phyloP scores from a whole-genome alignment of 371 early-diverging fungal species.

The Phascolomyces articulosus region DNA sequence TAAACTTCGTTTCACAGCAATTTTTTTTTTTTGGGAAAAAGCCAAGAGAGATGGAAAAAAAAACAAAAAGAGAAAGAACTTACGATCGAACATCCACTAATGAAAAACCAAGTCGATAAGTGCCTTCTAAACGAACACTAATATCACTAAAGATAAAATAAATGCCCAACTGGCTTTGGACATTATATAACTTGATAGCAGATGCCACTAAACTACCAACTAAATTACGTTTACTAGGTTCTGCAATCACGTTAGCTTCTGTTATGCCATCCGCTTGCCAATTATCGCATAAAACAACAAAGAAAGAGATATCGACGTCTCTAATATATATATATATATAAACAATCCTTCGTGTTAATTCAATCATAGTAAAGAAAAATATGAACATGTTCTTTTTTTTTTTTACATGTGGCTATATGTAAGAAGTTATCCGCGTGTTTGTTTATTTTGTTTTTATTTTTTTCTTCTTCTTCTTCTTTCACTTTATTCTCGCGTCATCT shows the following conservation, averaged over 20 bases:
- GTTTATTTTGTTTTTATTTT: too few species aligned
- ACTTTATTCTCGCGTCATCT: too few species aligned
- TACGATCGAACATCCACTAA: conserved; percentile 58
- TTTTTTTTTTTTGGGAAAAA: background rate
- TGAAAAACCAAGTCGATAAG: conserved; percentile 64
- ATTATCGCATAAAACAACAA: conserved; percentile 24
- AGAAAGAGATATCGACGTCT: conserved; percentile 21
- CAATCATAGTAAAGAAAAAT: background rate
- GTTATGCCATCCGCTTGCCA: conserved; percentile 31
- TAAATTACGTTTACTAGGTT: conserved; percentile 50
- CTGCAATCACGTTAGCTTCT: conserved; percentile 25
- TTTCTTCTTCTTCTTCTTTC: too few species aligned
- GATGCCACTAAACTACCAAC: conserved; percentile 76
- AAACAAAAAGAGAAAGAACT: conserved; percentile 12
- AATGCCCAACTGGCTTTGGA: conserved; percentile 71
- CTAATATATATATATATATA: background rate
- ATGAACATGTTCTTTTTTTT: background rate
- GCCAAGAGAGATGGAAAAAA: background rate
- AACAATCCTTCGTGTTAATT: too few species aligned
- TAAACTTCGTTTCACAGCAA: background rate
- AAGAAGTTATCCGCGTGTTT: too few species aligned
- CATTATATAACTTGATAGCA: conserved; percentile 63
- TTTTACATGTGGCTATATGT: too few species aligned
- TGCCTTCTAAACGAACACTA: conserved; percentile 69
- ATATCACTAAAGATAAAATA: conserved; percentile 79